phyloP scores from a whole-genome alignment of 495 filamentous ascomycete genomes.

The Penicillium cataractarum region DNA sequence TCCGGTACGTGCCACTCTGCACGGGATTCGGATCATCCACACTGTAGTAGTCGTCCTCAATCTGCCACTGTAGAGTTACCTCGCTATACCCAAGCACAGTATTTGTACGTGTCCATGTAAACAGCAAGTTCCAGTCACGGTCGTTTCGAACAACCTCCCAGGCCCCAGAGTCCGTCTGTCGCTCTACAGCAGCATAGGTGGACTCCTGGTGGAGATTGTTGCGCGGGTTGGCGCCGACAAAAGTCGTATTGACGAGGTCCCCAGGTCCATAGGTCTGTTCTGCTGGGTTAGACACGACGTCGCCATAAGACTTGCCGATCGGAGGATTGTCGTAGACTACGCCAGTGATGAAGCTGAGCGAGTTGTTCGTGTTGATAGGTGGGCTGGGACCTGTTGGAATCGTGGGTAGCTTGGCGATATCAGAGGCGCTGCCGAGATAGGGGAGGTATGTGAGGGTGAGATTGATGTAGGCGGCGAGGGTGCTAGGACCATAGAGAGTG shows the following conservation, averaged over 20 bases:
- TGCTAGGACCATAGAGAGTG: conserved; percentile 92
- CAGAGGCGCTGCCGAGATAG: conserved; percentile 56
- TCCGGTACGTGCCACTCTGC: conserved; percentile 68
- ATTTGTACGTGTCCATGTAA: conserved; percentile 72
- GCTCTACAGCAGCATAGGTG: conserved; percentile 76
- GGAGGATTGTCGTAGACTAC: conserved; percentile 77
- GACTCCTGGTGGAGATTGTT: conserved; percentile 81
- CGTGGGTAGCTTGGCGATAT: conserved; percentile 50
- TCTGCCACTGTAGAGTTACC: conserved; percentile 80
- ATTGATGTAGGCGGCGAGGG: conserved; percentile 88
- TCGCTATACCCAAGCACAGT: conserved; percentile 75
- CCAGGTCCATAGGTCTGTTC: conserved; percentile 57
- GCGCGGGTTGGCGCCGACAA: conserved; percentile 88
- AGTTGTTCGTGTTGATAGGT: conserved; percentile 79
- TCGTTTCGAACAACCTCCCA: conserved; percentile 66
- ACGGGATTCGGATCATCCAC: conserved; percentile 43
- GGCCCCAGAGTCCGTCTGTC: conserved; percentile 46
- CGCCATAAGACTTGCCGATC: conserved; percentile 76
- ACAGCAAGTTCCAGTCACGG: conserved; percentile 33
- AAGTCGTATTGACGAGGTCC: conserved; percentile 62
- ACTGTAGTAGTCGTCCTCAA: conserved; percentile 56
- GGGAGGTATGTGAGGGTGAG: conserved; percentile 73
- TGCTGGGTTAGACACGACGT: conserved; percentile 63
- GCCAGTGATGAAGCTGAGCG: conserved; percentile 77
- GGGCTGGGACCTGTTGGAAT: conserved; percentile 64